Evolutionary conservation across 192 early-diverging fungal species (phyloP).

Genomic region (Entomortierella beljakovae): DNA sequence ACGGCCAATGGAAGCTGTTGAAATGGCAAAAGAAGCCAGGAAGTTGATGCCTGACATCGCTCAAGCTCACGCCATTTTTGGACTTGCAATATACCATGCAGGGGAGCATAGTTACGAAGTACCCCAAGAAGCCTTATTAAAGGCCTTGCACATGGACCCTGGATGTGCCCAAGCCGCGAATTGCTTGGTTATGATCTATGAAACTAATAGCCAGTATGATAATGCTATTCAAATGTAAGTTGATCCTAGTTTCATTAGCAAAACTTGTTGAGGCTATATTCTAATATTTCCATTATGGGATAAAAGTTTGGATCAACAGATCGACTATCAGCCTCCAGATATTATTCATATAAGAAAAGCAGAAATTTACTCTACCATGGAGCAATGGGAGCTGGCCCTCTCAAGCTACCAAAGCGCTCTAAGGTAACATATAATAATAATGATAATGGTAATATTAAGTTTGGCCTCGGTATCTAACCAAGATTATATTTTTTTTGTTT

Average conservation of each 20-base stretch:
- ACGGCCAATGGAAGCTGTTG: slow-evolving; percentile 22
- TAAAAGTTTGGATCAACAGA: slow-evolving; percentile 19
- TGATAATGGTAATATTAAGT: not conserved
- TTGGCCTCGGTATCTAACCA: not conserved
- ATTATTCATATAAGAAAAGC: slow-evolving; percentile 22
- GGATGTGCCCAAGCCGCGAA: slow-evolving; percentile 19
- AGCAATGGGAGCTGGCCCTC: slow-evolving; percentile 26
- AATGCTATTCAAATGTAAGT: slow-evolving; percentile 32
- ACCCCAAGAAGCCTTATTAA: slow-evolving; percentile 6
- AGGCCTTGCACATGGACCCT: slow-evolving; percentile 31
- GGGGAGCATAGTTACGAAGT: slow-evolving; percentile 1
- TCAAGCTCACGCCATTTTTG: slow-evolving; percentile 24
- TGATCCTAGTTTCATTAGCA: not conserved
- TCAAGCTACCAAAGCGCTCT: slow-evolving; percentile 19
- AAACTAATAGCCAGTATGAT: slow-evolving; percentile 11
- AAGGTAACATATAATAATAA: slow-evolving; percentile 9
- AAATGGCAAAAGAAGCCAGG: slow-evolving; percentile 11
- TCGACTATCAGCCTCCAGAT: slow-evolving; percentile 32
- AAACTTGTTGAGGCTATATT: not conserved
- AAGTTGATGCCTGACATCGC: slow-evolving; percentile 19
- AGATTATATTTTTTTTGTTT: not conserved
- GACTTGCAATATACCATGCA: slow-evolving; percentile 18
- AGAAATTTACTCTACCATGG: slow-evolving; percentile 11
- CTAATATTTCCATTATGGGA: not conserved
- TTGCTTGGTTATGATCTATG: slow-evolving; percentile 14